Conservation (phyloP, 1,284 basidiomycete genomes). For the Phellinidium pouzarii region DNA sequence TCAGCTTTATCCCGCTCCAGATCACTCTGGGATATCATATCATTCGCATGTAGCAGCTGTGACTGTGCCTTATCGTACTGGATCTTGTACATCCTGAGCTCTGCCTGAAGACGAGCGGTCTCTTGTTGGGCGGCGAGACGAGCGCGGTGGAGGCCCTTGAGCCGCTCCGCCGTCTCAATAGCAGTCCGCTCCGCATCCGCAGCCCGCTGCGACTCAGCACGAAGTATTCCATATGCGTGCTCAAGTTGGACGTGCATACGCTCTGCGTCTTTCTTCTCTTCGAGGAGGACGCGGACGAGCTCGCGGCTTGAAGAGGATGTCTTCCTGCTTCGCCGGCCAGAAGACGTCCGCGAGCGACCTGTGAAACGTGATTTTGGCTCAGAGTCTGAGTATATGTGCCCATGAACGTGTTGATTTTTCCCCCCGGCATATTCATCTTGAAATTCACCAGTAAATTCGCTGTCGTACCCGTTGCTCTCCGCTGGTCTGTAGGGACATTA, state of each 20-base stretch:
- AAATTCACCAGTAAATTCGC: background rate
- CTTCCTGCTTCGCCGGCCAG: slow-evolving; percentile 16
- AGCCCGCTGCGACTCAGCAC: slow-evolving; percentile 46
- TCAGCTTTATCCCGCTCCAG: slow-evolving; percentile 43
- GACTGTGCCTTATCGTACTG: slow-evolving; percentile 57
- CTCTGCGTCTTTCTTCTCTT: slow-evolving; percentile 13
- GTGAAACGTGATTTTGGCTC: background rate
- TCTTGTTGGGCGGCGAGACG: slow-evolving; percentile 45
- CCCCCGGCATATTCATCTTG: background rate
- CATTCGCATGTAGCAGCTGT: slow-evolving; percentile 45
- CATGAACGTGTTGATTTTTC: background rate
- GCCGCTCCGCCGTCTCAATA: slow-evolving; percentile 42
- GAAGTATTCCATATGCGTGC: slow-evolving; percentile 44
- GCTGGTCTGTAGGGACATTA: background rate
- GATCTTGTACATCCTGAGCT: slow-evolving; percentile 52
- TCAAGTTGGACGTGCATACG: slow-evolving; percentile 29
- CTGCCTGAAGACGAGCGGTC: slow-evolving; percentile 42
- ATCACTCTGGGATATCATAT: slow-evolving; percentile 35
- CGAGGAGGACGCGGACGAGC: slow-evolving; percentile 14
- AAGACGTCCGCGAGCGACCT: slow-evolving; percentile 7
- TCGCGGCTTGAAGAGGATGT: slow-evolving; percentile 9
- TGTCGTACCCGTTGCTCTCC: slow-evolving; percentile 2
- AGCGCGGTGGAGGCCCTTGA: slow-evolving; percentile 46
- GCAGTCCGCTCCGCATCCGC: slow-evolving; percentile 45
- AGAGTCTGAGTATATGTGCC: background rate